Evolutionary conservation across 2,329 filamentous ascomycete species (phyloP).

Genomic region (Epichloe hybrida): DNA sequence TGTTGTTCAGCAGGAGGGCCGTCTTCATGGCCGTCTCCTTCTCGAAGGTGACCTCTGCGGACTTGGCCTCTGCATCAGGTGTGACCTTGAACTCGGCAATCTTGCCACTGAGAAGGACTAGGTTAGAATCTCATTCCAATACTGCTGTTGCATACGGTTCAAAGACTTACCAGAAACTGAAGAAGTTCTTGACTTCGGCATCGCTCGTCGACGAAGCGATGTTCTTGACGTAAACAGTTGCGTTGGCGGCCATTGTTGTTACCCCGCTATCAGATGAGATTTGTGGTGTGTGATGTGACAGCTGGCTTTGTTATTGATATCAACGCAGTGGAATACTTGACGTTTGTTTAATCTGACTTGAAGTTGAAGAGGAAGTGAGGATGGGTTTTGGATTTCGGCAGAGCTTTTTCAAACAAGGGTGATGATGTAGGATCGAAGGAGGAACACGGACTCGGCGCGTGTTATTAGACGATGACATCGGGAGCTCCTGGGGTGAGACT

Average conservation of each 20-base stretch:
- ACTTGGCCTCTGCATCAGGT: constrained; percentile 54
- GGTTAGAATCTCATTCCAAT: not conserved
- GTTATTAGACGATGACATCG: too few species aligned
- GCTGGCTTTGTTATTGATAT: too few species aligned
- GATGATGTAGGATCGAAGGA: too few species aligned
- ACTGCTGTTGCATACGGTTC: not conserved
- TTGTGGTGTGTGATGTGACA: not conserved
- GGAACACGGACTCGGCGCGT: too few species aligned
- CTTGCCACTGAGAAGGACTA: constrained; percentile 56
- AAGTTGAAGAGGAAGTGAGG: too few species aligned
- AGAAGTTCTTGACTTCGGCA: constrained; percentile 90
- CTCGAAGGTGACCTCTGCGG: constrained; percentile 89
- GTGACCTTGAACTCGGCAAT: constrained; percentile 73
- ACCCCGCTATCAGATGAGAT: constrained; percentile 1
- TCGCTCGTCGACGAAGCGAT: constrained; percentile 73
- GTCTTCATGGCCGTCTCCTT: constrained; percentile 96
- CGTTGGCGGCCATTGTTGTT: constrained; percentile 6
- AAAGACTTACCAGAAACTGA: constrained; percentile 70
- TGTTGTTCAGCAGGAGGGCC: constrained; percentile 92
- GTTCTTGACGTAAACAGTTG: constrained; percentile 67
- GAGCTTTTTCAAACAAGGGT: too few species aligned
- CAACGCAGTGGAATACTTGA: not conserved
- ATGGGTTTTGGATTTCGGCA: too few species aligned
- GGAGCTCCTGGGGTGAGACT: too few species aligned
- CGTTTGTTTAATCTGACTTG: not conserved